Base-by-base conservation (phyloP, 257 asterid genomes). In the Cinchona pubescens region DNA sequence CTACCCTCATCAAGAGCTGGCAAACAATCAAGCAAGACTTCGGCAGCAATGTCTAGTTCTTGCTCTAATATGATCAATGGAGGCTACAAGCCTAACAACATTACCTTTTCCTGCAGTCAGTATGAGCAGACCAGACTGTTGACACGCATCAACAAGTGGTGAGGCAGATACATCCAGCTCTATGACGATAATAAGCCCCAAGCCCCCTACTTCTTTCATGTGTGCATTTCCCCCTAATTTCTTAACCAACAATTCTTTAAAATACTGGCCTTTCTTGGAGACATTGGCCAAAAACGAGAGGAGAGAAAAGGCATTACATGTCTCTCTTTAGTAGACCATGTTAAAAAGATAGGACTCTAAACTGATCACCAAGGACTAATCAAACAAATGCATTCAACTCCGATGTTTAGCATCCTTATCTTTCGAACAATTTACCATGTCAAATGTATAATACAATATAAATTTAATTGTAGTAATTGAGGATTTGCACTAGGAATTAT, bases 41-140 rank as follows among this genome's bases (percentile, higher is more conserved):
- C 84, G 73, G 79, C 88, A 15, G 96, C 99, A 67, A 56, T 74
- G 21, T 82, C 89, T 75, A 95, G 67, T 80, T 95, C 97, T 75
- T 90, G 81, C 87, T 82, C 85, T 1, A 96, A 84, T 60, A 95
- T 90, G 42, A 89, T 82, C 90, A 95, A 82, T 1, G 99, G 99
- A 0, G 97, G 99, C 53, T n/a, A 91, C 98, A 29, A 95, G 87
- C 85, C 97, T 81, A 45, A 92, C 89, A 2, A 91, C 92, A 14
- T 95, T 95, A 30, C 98, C 99, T 83, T 92, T 95, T 21, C 98
- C 99, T 0, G 99, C 97, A 2, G 97, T 92, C 76, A 95, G 74
- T 38, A 95, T 79, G 35, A 95, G 96, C 72, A 95, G 98, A 10
- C 99, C 97, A 0, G 91, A 82, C 43, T 84, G 63, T 40, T 79